Percentiles rank a stretch among this genome's conserved stretches.
Conservation (phyloP, 768 basidiomycete species). For the Mycena rosella region DNA sequence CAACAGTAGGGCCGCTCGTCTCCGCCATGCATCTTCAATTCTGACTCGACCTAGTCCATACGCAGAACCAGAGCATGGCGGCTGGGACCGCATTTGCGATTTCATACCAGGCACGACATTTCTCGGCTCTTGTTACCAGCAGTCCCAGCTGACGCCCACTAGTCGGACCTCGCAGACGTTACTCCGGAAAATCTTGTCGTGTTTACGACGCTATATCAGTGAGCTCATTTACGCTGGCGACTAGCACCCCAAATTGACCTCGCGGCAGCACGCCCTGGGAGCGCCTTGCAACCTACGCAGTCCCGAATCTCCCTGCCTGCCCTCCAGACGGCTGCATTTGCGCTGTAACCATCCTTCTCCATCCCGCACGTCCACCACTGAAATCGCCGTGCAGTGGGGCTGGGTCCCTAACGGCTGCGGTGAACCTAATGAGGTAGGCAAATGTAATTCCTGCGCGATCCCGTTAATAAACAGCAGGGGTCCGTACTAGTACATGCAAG, state of each 20-base stretch:
- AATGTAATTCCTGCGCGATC: too few species aligned
- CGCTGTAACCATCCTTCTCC: conserved; percentile 45
- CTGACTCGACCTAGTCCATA: conserved; percentile 52
- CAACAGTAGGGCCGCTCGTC: conserved; percentile 46
- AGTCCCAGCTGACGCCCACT: not conserved
- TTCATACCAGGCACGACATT: conserved; percentile 50
- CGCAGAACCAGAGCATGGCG: conserved; percentile 60
- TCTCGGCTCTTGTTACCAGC: not conserved
- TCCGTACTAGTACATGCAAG: conserved; percentile 62
- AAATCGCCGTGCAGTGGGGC: conserved; percentile 51
- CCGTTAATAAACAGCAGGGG: too few species aligned
- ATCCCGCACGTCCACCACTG: not conserved
- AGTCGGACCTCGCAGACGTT: conserved; percentile 55
- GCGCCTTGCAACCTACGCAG: conserved; percentile 55
- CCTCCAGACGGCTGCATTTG: conserved; percentile 60
- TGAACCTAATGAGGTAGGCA: too few species aligned
- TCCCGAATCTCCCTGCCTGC: conserved; percentile 59
- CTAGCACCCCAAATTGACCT: not conserved
- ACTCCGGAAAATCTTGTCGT: conserved; percentile 59
- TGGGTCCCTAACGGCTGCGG: conserved; percentile 58
- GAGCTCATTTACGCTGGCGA: conserved; percentile 13
- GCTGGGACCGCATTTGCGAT: conserved; percentile 62
- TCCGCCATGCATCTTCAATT: not conserved
- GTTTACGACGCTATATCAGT: conserved; percentile 57
- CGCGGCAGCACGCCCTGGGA: conserved; percentile 57